Evolutionary conservation across 805 yeast genomes (phyloP).

Genomic region (Metschnikowia corniflorae): DNA sequence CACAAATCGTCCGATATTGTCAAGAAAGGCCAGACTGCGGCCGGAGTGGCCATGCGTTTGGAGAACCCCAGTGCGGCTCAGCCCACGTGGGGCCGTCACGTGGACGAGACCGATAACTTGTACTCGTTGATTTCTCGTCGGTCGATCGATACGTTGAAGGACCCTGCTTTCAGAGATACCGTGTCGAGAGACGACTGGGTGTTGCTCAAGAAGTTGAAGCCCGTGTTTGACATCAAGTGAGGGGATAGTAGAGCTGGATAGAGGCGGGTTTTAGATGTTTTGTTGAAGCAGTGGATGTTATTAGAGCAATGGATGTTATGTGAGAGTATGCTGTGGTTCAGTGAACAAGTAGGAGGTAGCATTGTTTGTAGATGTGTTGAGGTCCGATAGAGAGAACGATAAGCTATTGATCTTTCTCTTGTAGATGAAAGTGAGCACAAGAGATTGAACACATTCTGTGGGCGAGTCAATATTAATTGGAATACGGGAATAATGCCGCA

Average conservation of each 20-base stretch:
- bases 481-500: too few relatives aligned
- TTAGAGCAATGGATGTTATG: too few relatives aligned
- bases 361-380: too few relatives aligned
- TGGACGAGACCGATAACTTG: conserved; percentile 85
- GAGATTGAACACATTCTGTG: too few relatives aligned
- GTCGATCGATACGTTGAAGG: conserved; percentile 95
- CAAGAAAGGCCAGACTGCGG: conserved; percentile 91
- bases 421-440: too few relatives aligned
- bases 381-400: too few relatives aligned
- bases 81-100: conserved; percentile 99
- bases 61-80: conserved; percentile 90
- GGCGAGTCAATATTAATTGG: too few relatives aligned
- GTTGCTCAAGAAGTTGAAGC: conserved; percentile 81
- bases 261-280: too few relatives aligned
- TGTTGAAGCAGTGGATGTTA: too few relatives aligned
- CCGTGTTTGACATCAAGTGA: conserved; percentile 76
- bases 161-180: conserved; percentile 93
- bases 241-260: not conserved
- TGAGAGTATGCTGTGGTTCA: too few relatives aligned
- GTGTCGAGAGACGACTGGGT: conserved; percentile 97
- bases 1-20: conserved; percentile 78
- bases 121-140: conserved; percentile 88
- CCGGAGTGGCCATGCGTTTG: conserved; percentile 98
- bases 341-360: too few relatives aligned
- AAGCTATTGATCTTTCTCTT: too few relatives aligned